Base-by-base conservation (phyloP, 2,329 filamentous ascomycete species). In the Pseudocercospora macadamiae region DNA sequence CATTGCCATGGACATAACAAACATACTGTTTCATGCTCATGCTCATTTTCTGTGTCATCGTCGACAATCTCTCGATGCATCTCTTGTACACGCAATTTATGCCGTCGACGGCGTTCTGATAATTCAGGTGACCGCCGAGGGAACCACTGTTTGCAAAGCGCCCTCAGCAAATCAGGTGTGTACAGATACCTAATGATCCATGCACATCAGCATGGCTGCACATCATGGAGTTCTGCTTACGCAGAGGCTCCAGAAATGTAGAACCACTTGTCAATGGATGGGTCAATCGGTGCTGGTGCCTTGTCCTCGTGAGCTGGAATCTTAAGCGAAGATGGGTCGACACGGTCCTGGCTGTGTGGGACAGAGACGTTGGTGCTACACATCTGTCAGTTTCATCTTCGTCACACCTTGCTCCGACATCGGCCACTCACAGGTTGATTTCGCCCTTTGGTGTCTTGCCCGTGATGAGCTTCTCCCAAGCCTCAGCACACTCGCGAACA, bases 201-300 rank as follows among this genome's bases (percentile, higher is more conserved):
- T 18, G 26, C 28, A 54, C 42, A 32, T 54, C 32, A 58, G 55
- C 49, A 57, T 48, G 51, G 23, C 39, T 53, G 55, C 44, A 49
- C 51, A 48, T 14, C 8, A 47, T 9, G 48, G 39, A 58, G 55
- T 42, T 26, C 28, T 6, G 36, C 63, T 69, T 79, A 80, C 64
- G 72, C 74, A 65, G 78, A 79, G 70, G 95, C 95, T 79, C 95
- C 95, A 77, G 92, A 96, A 80, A 99, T 99, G 87, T 97, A 99
- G 89, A 99, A 99, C 95, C 95, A 99, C 88, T 99, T 99, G 87
- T 99, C 95, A 75, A 97, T 96, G 79, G 89, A 96, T 76, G 87
- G 85, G 76, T 99, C 95, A 71, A 99, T 96, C 74, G 93, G 93
- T 67, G 89, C 93, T 61, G 95, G 87, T 56, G 85, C 76, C 59